Percentiles rank a stretch among this genome's conserved stretches.
Conservation (phyloP, 345 rosid genomes). For the Carallia brachiata region DNA sequence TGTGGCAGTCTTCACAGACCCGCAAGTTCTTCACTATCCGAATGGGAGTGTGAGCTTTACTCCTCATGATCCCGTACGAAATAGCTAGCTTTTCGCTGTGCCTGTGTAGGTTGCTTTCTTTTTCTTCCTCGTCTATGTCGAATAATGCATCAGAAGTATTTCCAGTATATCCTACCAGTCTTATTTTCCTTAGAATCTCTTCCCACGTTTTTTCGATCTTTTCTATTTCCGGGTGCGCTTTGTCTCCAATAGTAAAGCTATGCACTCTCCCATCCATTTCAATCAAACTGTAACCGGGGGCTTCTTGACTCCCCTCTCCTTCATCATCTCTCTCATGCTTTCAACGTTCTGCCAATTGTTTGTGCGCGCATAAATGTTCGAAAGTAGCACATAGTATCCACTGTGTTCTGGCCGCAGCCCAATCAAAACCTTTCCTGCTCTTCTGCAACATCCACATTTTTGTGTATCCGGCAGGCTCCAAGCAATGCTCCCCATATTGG, state of each 20-base stretch:
- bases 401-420: slow-evolving; percentile 61
- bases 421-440: slow-evolving; percentile 54
- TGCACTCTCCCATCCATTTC: slow-evolving; percentile 59
- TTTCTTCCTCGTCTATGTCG: slow-evolving; percentile 78
- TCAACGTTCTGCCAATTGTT: slow-evolving; percentile 57
- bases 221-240: slow-evolving; percentile 52
- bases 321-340: slow-evolving; percentile 53
- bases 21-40: slow-evolving; percentile 77
- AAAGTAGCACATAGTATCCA: slow-evolving; percentile 70
- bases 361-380: slow-evolving; percentile 64
- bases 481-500: slow-evolving; percentile 74
- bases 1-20: slow-evolving; percentile 72
- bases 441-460: slow-evolving; percentile 54
- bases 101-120: slow-evolving; percentile 48
- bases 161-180: slow-evolving; percentile 50
- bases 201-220: slow-evolving; percentile 60
- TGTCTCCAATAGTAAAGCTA: slow-evolving; percentile 56
- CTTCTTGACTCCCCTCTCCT: slow-evolving; percentile 59
- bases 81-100: slow-evolving; percentile 83
- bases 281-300: slow-evolving; percentile 58
- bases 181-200: slow-evolving; percentile 54
- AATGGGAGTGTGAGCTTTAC: slow-evolving; percentile 26
- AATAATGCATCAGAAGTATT: slow-evolving; percentile 52
- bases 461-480: slow-evolving; percentile 75
- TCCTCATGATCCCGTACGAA: slow-evolving; percentile 62